Evolutionary conservation across 2,329 filamentous ascomycete genomes (phyloP).

Genomic region (Penicillium sp.): DNA sequence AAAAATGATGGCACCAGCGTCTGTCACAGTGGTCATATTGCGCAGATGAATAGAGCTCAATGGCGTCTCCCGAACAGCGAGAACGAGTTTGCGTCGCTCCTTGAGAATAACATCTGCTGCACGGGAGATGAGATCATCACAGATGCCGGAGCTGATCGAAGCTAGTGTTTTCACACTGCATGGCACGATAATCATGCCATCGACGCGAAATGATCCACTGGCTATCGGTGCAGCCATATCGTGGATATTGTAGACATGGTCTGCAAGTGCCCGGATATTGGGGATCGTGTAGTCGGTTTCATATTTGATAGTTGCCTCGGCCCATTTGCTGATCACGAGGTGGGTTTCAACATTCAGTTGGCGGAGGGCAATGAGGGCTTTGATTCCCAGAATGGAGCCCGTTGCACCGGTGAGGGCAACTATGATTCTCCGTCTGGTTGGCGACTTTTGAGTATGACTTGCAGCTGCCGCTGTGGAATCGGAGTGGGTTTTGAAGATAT

Average conservation of each 20-base stretch:
- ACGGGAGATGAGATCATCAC: slow-evolving; percentile 49
- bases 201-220: slow-evolving; percentile 47
- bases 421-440: slow-evolving; percentile 36
- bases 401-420: slow-evolving; percentile 55
- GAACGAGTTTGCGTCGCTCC: slow-evolving; percentile 43
- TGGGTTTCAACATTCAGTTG: slow-evolving; percentile 51
- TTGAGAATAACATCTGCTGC: slow-evolving; percentile 52
- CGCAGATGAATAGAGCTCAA: slow-evolving; percentile 49
- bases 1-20: slow-evolving; percentile 44
- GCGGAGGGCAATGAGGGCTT: slow-evolving; percentile 44
- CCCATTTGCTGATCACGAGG: slow-evolving; percentile 53
- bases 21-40: slow-evolving; percentile 48
- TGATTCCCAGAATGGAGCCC: slow-evolving; percentile 48
- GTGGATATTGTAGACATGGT: slow-evolving; percentile 40
- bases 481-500: not conserved
- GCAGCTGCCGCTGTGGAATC: not conserved
- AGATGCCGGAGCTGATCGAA: slow-evolving; percentile 43
- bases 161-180: slow-evolving; percentile 54
- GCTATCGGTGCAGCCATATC: slow-evolving; percentile 51
- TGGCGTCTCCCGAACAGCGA: slow-evolving; percentile 49
- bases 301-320: slow-evolving; percentile 50
- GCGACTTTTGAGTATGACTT: not conserved
- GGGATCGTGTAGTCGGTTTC: slow-evolving; percentile 46
- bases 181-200: slow-evolving; percentile 51
- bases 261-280: slow-evolving; percentile 42